Conservation (phyloP, 371 early-diverging fungal genomes). For the Dinochytrium kinnereticum region DNA sequence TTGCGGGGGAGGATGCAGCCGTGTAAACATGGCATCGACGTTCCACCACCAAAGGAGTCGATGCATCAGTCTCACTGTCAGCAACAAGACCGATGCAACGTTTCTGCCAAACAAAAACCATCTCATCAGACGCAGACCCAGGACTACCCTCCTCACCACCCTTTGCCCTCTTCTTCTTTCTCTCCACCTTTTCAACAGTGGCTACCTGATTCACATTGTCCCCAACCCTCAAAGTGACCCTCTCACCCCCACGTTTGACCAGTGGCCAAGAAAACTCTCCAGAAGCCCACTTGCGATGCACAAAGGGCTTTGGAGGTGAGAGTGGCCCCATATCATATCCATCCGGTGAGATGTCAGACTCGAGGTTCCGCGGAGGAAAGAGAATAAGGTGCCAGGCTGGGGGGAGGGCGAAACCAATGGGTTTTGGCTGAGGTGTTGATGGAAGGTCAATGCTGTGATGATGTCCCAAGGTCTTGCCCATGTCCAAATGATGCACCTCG, state of each 20-base stretch:
- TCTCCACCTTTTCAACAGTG: constrained; percentile 56
- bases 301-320: constrained; percentile 78
- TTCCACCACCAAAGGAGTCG: constrained; percentile 70
- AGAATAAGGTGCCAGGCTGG: constrained; percentile 80
- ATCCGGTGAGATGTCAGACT: constrained; percentile 71
- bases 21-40: constrained; percentile 73
- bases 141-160: no score
- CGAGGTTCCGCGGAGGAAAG: constrained; percentile 74
- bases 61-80: no score
- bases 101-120: constrained; percentile 76
- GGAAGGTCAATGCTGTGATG: not conserved
- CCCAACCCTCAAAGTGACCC: constrained; percentile 67
- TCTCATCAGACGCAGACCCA: no score
- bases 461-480: not conserved
- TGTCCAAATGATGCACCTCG: not conserved
- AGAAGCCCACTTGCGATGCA: constrained; percentile 86
- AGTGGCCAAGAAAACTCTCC: constrained; percentile 66
- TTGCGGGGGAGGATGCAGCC: constrained; percentile 35
- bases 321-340: constrained; percentile 74
- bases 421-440: not conserved
- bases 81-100: no score
- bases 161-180: constrained; percentile 50
- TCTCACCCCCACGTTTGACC: no score
- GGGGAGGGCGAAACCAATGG: constrained; percentile 50
- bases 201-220: constrained; percentile 64